Evolutionary conservation across 2,329 filamentous ascomycete genomes (phyloP).

Genomic region (Sarocladium kiliense): DNA sequence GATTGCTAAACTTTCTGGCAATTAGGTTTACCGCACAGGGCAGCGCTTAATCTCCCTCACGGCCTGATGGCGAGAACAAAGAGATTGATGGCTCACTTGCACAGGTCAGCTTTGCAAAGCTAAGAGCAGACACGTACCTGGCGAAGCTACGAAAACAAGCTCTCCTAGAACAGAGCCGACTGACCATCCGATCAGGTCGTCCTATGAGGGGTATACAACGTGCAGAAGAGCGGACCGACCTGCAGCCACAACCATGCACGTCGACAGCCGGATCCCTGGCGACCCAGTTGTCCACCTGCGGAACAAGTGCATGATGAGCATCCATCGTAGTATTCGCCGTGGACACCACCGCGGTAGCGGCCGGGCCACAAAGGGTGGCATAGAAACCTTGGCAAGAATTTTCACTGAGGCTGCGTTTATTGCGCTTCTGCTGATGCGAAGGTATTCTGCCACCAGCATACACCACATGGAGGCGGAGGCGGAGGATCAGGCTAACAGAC

Average conservation of each 20-base stretch:
- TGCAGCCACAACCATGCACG: conserved; percentile 3
- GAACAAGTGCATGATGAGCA: background rate
- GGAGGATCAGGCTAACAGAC: background rate
- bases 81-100: background rate
- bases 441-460: no score
- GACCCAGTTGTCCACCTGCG: background rate
- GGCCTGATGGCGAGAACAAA: background rate
- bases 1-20: background rate
- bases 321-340: background rate
- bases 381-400: background rate
- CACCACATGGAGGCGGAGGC: no score
- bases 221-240: conserved; percentile 4
- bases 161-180: no score
- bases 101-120: background rate
- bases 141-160: background rate
- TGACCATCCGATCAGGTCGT: no score
- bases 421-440: no score
- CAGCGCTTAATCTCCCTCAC: no score
- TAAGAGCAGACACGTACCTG: background rate
- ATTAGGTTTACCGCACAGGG: background rate
- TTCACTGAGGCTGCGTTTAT: no score
- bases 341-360: background rate
- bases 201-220: no score
- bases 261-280: background rate
- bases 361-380: background rate